Percentiles rank a stretch among this genome's conserved stretches.
phyloP scores from a whole-genome alignment of 2,329 filamentous ascomycete genomes.

The Chaetomium globosum region DNA sequence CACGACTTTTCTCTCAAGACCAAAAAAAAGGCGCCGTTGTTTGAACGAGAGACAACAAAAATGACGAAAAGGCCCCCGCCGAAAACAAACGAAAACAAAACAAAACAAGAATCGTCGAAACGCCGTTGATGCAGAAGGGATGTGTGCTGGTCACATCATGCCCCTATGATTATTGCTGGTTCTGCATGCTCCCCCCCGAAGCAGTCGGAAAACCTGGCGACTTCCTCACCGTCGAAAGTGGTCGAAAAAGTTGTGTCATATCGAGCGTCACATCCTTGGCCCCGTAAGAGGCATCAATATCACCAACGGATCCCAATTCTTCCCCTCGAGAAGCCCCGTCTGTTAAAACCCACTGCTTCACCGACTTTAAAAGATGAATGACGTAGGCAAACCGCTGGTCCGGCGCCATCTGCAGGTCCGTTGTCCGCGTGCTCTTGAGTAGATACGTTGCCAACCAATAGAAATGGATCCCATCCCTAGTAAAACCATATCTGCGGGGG shows the following conservation, averaged over 20 bases:
- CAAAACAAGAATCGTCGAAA: constrained; percentile 35
- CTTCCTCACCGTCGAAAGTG: constrained; percentile 53
- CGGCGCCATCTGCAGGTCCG: constrained; percentile 58
- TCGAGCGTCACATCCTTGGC: constrained; percentile 66
- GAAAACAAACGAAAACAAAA: constrained; percentile 30
- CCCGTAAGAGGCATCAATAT: constrained; percentile 69
- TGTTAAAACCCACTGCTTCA: constrained; percentile 62
- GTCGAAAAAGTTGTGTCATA: constrained; percentile 71
- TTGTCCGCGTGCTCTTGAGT: constrained; percentile 58
- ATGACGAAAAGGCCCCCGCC: constrained; percentile 39
- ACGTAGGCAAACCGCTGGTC: constrained; percentile 64
- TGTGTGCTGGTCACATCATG: constrained; percentile 40
- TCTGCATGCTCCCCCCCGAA: constrained; percentile 46
- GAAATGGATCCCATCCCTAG: constrained; percentile 70
- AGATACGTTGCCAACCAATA: constrained; percentile 71
- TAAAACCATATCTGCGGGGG: constrained; percentile 67
- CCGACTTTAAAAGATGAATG: constrained; percentile 62
- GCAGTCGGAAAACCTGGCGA: constrained; percentile 49
- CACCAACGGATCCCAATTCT: constrained; percentile 67
- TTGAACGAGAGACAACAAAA: constrained; percentile 34
- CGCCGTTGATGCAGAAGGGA: constrained; percentile 38
- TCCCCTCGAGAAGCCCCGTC: constrained; percentile 68
- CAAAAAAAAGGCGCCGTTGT: constrained; percentile 14
- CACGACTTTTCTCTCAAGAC: background rate
- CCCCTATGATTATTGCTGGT: constrained; percentile 36